phyloP scores from a whole-genome alignment of 2,329 filamentous ascomycete genomes.

The Alternaria burnsii region DNA sequence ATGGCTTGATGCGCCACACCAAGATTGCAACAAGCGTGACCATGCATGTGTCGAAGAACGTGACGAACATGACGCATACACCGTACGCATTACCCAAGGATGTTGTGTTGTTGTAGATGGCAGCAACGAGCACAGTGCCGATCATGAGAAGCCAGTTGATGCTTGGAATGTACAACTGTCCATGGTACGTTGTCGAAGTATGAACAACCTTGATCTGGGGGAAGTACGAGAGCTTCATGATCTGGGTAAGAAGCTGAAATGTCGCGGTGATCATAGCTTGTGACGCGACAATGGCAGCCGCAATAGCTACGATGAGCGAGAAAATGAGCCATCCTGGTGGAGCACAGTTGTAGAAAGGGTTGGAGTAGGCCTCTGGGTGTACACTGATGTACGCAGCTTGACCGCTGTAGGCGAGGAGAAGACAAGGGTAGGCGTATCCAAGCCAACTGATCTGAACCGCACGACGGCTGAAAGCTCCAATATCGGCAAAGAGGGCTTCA shows the following conservation, averaged over 20 bases:
- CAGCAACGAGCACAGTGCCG: constrained; percentile 76
- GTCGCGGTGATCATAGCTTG: constrained; percentile 81
- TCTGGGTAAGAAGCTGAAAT: constrained; percentile 74
- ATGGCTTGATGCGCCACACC: constrained; percentile 71
- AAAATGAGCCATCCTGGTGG: constrained; percentile 74
- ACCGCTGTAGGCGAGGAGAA: constrained; percentile 72
- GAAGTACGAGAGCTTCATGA: constrained; percentile 78
- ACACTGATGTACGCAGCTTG: constrained; percentile 76
- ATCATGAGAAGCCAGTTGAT: constrained; percentile 81
- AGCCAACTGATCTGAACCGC: constrained; percentile 80
- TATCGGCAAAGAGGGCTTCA: constrained; percentile 80
- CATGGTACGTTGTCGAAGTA: constrained; percentile 74
- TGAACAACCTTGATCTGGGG: constrained; percentile 78
- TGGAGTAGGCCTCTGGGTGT: constrained; percentile 68
- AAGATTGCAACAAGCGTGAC: constrained; percentile 75
- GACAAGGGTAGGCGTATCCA: constrained; percentile 71
- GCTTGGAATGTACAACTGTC: constrained; percentile 78
- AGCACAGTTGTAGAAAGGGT: constrained; percentile 77
- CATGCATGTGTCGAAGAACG: constrained; percentile 80
- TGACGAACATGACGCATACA: constrained; percentile 81
- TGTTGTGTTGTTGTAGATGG: constrained; percentile 73
- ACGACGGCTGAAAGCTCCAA: constrained; percentile 73
- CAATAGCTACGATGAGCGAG: constrained; percentile 71
- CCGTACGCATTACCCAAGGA: constrained; percentile 76
- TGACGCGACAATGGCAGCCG: constrained; percentile 77